Percentiles rank a stretch among this genome's conserved stretches.
These are phyloP conservation scores for Chrysoporthe puriensis DNA, from an alignment of 2,329 filamentous ascomycete species.

Conservation along the genomic window DNA sequence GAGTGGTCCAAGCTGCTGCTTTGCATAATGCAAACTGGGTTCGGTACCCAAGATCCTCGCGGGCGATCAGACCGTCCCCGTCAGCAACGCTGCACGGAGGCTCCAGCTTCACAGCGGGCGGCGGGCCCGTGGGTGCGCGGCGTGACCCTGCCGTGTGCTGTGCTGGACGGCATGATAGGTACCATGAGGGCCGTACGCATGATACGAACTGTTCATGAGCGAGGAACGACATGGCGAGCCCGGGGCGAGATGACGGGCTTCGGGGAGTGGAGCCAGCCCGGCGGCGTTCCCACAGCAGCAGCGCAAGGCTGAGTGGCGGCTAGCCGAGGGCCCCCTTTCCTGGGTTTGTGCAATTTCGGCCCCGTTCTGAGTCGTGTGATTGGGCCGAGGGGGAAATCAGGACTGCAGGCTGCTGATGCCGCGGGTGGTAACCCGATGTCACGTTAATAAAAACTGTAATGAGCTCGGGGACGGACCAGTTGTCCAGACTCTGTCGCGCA, in stretches of 20 bases:
- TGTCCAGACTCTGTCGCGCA: background rate
- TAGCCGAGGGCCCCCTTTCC: background rate
- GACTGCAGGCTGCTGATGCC: background rate
- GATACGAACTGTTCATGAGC: background rate
- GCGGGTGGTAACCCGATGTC: background rate
- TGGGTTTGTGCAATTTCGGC: background rate
- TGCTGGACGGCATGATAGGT: background rate
- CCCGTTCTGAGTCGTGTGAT: background rate
- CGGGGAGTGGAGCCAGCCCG: background rate
- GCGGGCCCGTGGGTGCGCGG: background rate
- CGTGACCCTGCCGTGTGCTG: background rate
- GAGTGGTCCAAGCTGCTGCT: background rate
- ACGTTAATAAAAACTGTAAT: background rate
- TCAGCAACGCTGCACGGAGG: background rate
- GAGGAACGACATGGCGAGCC: background rate
- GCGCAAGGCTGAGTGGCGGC: constrained; percentile 4
- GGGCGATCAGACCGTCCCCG: background rate
- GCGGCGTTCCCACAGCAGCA: background rate
- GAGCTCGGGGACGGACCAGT: background rate
- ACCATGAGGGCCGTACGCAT: background rate
- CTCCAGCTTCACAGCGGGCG: background rate
- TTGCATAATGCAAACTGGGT: background rate
- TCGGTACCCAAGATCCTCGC: background rate
- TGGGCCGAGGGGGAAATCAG: constrained; percentile 2
- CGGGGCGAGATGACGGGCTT: constrained; percentile 1